A percentile compares a stretch with the other conserved stretches of the same genome.
Conservation (phyloP, 306 rosid species). For the Trifolium repens region DNA sequence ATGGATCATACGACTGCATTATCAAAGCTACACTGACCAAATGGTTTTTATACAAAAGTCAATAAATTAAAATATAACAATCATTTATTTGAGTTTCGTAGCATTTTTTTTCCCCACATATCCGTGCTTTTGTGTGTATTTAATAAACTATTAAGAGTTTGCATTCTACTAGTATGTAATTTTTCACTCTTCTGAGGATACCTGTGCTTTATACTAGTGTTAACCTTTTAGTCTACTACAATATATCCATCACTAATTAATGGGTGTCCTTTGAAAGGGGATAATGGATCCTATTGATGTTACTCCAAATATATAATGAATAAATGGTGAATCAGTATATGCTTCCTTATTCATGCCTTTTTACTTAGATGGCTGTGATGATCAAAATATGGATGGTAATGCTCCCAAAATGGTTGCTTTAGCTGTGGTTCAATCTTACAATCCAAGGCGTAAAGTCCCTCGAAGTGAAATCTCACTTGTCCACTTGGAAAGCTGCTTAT, state of each 20-base stretch:
- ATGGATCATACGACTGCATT: too few species aligned
- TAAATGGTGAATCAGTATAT: slow-evolving; percentile 8
- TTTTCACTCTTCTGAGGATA: too few species aligned
- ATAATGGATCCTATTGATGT: neutral
- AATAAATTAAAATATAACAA: too few species aligned
- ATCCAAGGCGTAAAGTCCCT: slow-evolving; percentile 77
- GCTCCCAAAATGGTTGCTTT: slow-evolving; percentile 79
- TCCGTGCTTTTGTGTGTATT: too few species aligned
- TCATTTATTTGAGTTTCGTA: too few species aligned
- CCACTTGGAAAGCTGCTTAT: slow-evolving; percentile 72
- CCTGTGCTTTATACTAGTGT: too few species aligned
- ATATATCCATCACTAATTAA: neutral
- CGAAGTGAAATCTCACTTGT: slow-evolving; percentile 76
- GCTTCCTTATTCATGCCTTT: slow-evolving; percentile 24
- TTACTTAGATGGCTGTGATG: slow-evolving; percentile 50
- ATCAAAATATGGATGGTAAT: slow-evolving; percentile 40
- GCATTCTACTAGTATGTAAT: too few species aligned
- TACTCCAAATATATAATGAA: slow-evolving; percentile 10
- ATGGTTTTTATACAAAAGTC: too few species aligned
- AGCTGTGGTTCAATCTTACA: slow-evolving; percentile 90
- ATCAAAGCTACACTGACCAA: too few species aligned
- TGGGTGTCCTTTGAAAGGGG: slow-evolving; percentile 15
- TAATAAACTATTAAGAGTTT: too few species aligned
- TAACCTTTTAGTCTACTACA: slow-evolving; percentile 3
- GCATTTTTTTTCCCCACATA: too few species aligned